Base-by-base conservation (phyloP, 225 moss, liverwort and hornwort species). In the Asterella californica region DNA sequence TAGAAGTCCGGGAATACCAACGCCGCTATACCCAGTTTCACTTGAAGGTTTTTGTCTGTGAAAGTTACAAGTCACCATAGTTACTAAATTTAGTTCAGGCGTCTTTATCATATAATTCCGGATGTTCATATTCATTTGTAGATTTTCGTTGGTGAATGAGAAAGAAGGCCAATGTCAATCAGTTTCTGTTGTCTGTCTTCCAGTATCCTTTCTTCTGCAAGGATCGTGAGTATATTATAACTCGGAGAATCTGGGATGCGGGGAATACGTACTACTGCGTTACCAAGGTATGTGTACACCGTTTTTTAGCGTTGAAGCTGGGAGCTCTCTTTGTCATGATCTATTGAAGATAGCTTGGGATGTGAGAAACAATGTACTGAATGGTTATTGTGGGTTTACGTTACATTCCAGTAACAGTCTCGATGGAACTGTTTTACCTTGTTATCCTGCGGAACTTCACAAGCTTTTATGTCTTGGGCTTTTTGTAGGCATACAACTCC, bases 151-250 rank as follows among this genome's bases (percentile, higher is more conserved):
- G 4, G 7, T 42, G 42, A 7, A 42, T 2, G 42, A 42, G n/a
- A 42, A 57, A 19, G 15, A 57, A 57, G 21, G 21, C 24, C 21
- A 57, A 15, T 21, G 2, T 21, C 5, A 57, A 42, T 42, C 7
- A 2, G 7, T 42, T 42, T 42, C 42, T 67, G 6, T 17, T 25
- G 60, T 62, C 61, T 38, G 55, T 77, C 1, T 22, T 90, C 32
- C 88, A 96, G 96, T 97, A 89, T 79, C 96, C 96, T 38, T 86
- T 94, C 61, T 94, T 94, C 78, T 97, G 96, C 84, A 97, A 97
- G 75, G 93, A 97, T 85, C 93, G 96, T 33, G 96, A 97, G 77
- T 97, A 97, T 61, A 83, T 92, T 67, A 91, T 97, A 74, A 88
- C 87, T 24, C 93, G 94, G 45, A 90, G 96, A 67, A 93, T 93